A percentile compares a stretch with the other conserved stretches of the same genome.
phyloP scores from a whole-genome alignment of 2,329 filamentous ascomycete species.

The Diaporthe sp. region DNA sequence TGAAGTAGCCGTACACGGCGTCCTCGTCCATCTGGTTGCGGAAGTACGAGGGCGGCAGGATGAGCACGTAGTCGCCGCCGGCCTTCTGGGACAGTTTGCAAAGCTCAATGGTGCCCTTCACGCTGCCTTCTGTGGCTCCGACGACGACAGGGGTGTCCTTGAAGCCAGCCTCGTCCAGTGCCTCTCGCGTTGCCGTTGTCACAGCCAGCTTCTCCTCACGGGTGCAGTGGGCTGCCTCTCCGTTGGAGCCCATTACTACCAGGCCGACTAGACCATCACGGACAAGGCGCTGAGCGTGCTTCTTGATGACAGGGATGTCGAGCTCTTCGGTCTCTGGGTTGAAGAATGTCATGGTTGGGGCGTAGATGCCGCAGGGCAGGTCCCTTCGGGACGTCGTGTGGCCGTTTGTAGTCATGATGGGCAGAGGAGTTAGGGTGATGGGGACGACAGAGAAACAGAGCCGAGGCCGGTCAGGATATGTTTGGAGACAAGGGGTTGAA shows the following conservation, averaged over 20 bases:
- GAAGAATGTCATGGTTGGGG: conserved; percentile 93
- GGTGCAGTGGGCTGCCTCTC: conserved; percentile 88
- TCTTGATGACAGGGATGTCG: conserved; percentile 83
- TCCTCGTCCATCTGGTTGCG: conserved; percentile 80
- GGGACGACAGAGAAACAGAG: neutral
- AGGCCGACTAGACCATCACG: conserved; percentile 84
- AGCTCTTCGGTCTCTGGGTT: conserved; percentile 85
- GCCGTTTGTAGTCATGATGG: conserved; percentile 51
- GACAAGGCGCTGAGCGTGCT: conserved; percentile 82
- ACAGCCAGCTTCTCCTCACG: conserved; percentile 81
- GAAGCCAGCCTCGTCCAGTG: conserved; percentile 85
- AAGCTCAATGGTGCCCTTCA: conserved; percentile 83
- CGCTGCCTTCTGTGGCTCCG: conserved; percentile 84
- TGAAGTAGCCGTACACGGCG: conserved; percentile 80
- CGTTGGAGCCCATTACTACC: conserved; percentile 91
- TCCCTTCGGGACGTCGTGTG: conserved; percentile 60
- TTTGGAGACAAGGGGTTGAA: neutral
- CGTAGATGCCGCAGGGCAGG: conserved; percentile 86
- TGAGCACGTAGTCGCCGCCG: conserved; percentile 83
- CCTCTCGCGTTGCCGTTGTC: conserved; percentile 82
- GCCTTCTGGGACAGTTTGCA: conserved; percentile 74
- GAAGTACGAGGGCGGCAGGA: conserved; percentile 89
- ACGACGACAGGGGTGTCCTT: conserved; percentile 82
- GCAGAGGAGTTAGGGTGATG: neutral
- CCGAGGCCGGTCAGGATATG: neutral